Evolutionary conservation across 768 basidiomycete species (phyloP).

Genomic region (Saitozyma sp.): DNA sequence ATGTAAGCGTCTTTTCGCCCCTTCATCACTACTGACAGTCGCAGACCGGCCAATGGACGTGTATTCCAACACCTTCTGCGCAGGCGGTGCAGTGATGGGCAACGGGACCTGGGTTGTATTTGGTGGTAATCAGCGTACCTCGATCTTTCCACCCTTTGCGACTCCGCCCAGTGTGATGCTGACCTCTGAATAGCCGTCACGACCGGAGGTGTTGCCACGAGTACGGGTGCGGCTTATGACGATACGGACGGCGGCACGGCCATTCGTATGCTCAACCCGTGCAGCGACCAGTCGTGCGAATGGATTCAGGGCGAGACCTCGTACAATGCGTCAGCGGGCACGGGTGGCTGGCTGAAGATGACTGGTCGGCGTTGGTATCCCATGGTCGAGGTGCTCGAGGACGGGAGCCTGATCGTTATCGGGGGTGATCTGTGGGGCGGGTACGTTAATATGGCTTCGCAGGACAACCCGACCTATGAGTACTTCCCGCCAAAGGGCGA

Average conservation of each 20-base stretch:
- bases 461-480: slow-evolving; percentile 66
- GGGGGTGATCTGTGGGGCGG: slow-evolving; percentile 61
- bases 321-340: slow-evolving; percentile 16
- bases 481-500: slow-evolving; percentile 71
- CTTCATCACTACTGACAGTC: background rate
- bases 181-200: slow-evolving; percentile 24
- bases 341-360: slow-evolving; percentile 48
- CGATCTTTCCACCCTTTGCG: background rate
- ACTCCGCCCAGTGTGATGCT: background rate
- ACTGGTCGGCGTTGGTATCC: slow-evolving; percentile 73
- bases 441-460: slow-evolving; percentile 68
- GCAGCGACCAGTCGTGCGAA: slow-evolving; percentile 56
- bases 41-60: slow-evolving; percentile 68
- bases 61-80: slow-evolving; percentile 78
- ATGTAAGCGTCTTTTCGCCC: slow-evolving; percentile 37
- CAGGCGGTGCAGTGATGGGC: slow-evolving; percentile 66
- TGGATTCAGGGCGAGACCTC: slow-evolving; percentile 45
- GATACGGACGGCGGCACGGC: slow-evolving; percentile 78
- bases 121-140: slow-evolving; percentile 65
- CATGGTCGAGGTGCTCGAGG: slow-evolving; percentile 63
- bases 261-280: slow-evolving; percentile 81
- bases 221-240: slow-evolving; percentile 59
- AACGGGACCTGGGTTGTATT: slow-evolving; percentile 81
- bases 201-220: slow-evolving; percentile 40
- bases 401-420: slow-evolving; percentile 75